Evolutionary conservation across 2,329 filamentous ascomycete genomes (phyloP), one percentile per base, ranked within the genome.

Genomic region (Penicillium sp.): DNA sequence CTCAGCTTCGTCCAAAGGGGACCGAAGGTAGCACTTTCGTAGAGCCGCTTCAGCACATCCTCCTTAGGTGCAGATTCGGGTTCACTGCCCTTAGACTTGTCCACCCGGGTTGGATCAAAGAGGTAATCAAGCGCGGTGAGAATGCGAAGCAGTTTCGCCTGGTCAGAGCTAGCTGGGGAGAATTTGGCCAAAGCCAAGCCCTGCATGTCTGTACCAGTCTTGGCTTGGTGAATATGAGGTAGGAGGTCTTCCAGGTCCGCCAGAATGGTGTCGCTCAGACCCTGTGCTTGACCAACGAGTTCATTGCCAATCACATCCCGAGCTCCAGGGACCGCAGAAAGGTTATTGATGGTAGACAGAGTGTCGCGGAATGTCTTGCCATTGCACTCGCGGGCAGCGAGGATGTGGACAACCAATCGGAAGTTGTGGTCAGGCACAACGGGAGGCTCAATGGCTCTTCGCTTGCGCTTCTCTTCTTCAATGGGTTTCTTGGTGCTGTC

Each of bases 291-390:
- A 32, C 78, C 76, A 41, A 95, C 85, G 34, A 98, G 75, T 65
- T 98, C 90, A 51, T 85, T 82, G n/a, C 92, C 92, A 61, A 98
- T 96, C 8, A 87, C 75, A 36, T 84, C 78, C 65, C 93, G 92
- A 12, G 90, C 88, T 9, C 84, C 87, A 11, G 90, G 88, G 44
- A 98, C 92, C 26, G 85, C 82, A 4, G 89, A 96, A 29, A 98
- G 75, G 57, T 96, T 95, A 69, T 95, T 96, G 71, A 98, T 95
- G n/a, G 93, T 93, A 11, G 90, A 92, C 37, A 98, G 77, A 0
- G 92, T 96, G 64, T 96, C 93, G 60, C 92, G 85, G 74, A 98
- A 98, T 0, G 92, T 96, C 72, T 95, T 95, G 47, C 86, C 89
- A 58, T 87, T 95, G 67, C 92, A 98, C 64, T 98, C 92, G 32